These are phyloP conservation scores for Crucihimalaya himalaica DNA, from an alignment of 345 rosid genomes.

Conservation along the genomic window DNA sequence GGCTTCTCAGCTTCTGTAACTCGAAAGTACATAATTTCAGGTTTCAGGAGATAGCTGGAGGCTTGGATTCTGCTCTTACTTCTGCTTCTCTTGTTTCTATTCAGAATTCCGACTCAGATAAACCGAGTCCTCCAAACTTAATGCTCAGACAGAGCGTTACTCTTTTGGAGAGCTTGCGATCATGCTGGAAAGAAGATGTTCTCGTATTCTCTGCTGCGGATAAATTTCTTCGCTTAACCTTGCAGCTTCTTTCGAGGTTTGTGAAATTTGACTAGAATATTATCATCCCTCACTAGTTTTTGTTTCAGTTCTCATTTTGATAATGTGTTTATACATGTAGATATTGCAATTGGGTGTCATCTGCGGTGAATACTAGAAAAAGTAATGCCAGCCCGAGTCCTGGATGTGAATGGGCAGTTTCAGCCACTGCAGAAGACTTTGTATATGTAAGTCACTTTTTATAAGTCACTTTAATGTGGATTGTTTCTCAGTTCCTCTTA, in stretches of 20 bases:
- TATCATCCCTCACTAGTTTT: not conserved
- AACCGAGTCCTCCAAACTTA: constrained; percentile 46
- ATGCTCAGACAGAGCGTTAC: constrained; percentile 73
- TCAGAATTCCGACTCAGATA: constrained; percentile 51
- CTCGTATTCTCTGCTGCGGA: constrained; percentile 86
- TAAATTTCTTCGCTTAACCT: constrained; percentile 93
- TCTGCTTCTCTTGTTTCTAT: constrained; percentile 64
- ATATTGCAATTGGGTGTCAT: constrained; percentile 82
- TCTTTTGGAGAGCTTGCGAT: constrained; percentile 81
- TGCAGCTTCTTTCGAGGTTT: constrained; percentile 93
- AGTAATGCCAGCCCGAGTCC: constrained; percentile 58
- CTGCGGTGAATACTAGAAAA: constrained; percentile 68
- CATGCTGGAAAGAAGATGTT: constrained; percentile 96
- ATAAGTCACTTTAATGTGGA: constrained; percentile 44
- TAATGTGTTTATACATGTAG: constrained; percentile 40
- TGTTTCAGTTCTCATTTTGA: constrained; percentile 5
- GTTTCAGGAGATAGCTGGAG: constrained; percentile 98
- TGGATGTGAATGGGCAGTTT: constrained; percentile 85
- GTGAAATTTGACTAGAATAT: constrained; percentile 22
- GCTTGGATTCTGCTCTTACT: constrained; percentile 75
- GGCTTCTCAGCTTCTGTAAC: constrained; percentile 23
- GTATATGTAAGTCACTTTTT: constrained; percentile 59
- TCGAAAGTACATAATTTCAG: constrained; percentile 44
- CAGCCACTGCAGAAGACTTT: constrained; percentile 80
- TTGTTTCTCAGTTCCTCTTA: constrained; percentile 24